A percentile compares a stretch with the other conserved stretches of the same genome.
Evolutionary conservation across 495 filamentous ascomycete genomes (phyloP).

Genomic region (Podospora anserina): DNA sequence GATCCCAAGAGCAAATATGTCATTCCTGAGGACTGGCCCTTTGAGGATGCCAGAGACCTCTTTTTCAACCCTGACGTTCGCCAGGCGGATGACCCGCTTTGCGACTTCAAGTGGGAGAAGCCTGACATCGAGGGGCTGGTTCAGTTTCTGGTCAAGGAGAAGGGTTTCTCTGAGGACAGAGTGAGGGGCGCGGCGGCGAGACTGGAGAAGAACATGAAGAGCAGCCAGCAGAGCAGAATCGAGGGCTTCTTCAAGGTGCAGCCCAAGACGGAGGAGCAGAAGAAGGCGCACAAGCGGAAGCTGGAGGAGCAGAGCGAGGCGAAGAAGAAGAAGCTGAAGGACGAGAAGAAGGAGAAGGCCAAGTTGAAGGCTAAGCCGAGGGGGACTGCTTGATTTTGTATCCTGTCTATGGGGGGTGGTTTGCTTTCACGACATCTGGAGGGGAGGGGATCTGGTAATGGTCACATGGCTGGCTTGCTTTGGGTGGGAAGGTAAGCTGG

Average conservation of each 20-base stretch:
- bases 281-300: constrained; percentile 82
- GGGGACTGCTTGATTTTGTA: constrained; percentile 34
- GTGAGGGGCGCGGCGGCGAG: constrained; percentile 73
- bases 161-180: constrained; percentile 93
- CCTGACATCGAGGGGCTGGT: constrained; percentile 87
- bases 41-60: constrained; percentile 81
- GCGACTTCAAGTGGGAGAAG: constrained; percentile 96
- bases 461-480: not conserved
- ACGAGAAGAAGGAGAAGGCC: constrained; percentile 85
- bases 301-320: constrained; percentile 83
- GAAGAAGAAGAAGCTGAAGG: constrained; percentile 92
- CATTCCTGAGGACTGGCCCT: constrained; percentile 92
- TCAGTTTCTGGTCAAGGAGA: constrained; percentile 84
- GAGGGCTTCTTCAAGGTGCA: constrained; percentile 97
- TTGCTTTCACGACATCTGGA: not conserved
- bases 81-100: constrained; percentile 77
- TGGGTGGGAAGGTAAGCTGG: not conserved
- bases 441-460: not conserved
- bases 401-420: not conserved
- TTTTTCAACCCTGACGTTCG: constrained; percentile 88
- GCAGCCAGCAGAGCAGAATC: constrained; percentile 81
- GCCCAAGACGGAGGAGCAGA: constrained; percentile 81
- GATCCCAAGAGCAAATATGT: constrained; percentile 73
- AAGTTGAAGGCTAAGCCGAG: constrained; percentile 83
- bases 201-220: constrained; percentile 84